A percentile compares a stretch with the other conserved stretches of the same genome.
These are phyloP conservation scores for Nyctanthes arbortristis DNA, from an alignment of 257 asterid genomes.

Conservation along the genomic window DNA sequence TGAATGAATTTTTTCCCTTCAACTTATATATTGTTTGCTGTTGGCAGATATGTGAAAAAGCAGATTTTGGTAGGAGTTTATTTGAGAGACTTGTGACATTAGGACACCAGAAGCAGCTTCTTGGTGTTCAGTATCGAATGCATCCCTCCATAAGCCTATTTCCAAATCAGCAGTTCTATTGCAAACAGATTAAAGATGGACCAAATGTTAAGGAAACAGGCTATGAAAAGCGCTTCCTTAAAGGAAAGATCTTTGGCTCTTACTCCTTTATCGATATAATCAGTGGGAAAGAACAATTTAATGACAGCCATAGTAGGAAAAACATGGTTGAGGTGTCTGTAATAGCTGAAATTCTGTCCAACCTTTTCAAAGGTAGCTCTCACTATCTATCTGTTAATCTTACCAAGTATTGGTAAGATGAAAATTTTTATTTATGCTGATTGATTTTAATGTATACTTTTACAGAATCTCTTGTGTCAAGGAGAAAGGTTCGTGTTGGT, in stretches of 20 bases:
- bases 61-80: slow-evolving; percentile 70
- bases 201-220: too few relatives aligned
- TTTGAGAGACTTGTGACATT: slow-evolving; percentile 65
- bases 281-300: slow-evolving; percentile 52
- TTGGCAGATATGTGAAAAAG: slow-evolving; percentile 52
- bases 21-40: neutral
- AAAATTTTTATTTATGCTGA: too few relatives aligned
- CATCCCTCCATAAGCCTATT: slow-evolving; percentile 79
- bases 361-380: slow-evolving; percentile 48
- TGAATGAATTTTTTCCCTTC: neutral
- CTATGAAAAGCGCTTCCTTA: slow-evolving; percentile 45
- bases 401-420: too few relatives aligned
- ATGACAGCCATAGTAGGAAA: slow-evolving; percentile 39
- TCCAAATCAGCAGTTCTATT: slow-evolving; percentile 67
- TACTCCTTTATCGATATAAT: slow-evolving; percentile 72
- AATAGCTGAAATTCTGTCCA: slow-evolving; percentile 56
- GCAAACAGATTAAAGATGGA: too few relatives aligned
- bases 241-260: slow-evolving; percentile 52
- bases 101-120: slow-evolving; percentile 58
- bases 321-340: slow-evolving; percentile 58
- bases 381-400: too few relatives aligned
- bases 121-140: slow-evolving; percentile 77
- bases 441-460: slow-evolving; percentile 4
- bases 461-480: slow-evolving; percentile 41
- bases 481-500: slow-evolving; percentile 58